Evolutionary conservation across 2,329 filamentous ascomycete species (phyloP).

Genomic region (Camillea tinctor): DNA sequence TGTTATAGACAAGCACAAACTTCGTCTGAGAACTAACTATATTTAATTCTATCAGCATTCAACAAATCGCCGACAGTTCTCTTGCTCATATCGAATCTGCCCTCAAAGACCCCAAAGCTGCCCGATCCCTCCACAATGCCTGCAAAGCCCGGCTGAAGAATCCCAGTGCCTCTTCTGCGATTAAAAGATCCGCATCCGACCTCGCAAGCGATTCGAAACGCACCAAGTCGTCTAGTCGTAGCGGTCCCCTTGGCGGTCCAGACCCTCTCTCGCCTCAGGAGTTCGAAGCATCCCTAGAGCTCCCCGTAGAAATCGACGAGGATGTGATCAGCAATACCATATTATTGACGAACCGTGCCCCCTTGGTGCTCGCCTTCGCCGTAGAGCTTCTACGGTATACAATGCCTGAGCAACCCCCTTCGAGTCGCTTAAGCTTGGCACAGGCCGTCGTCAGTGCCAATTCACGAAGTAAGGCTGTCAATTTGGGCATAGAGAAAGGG

Average conservation of each 20-base stretch:
- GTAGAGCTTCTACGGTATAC: conserved; percentile 72
- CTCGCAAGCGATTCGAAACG: conserved; percentile 34
- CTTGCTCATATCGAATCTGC: conserved; percentile 44
- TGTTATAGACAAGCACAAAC: conserved; percentile 28
- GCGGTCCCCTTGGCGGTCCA: conserved; percentile 30
- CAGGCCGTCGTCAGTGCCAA: conserved; percentile 84
- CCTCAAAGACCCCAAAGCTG: conserved; percentile 48
- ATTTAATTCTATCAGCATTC: conserved; percentile 41
- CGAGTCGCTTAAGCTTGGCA: conserved; percentile 77
- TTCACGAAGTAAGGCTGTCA: conserved; percentile 72
- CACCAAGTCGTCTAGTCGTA: conserved; percentile 23
- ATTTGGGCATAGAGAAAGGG: conserved; percentile 67
- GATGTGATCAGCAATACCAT: conserved; percentile 55
- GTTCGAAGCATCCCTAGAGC: conserved; percentile 59
- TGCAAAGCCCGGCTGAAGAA: conserved; percentile 54
- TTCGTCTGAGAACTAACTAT: background rate
- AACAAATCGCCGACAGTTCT: conserved; percentile 53
- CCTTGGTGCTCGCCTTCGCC: conserved; percentile 78
- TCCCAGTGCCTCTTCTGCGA: conserved; percentile 16
- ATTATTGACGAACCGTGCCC: conserved; percentile 76
- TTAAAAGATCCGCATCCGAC: conserved; percentile 34
- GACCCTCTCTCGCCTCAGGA: conserved; percentile 50
- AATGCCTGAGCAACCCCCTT: conserved; percentile 81
- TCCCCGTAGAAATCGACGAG: conserved; percentile 60
- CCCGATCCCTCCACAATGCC: conserved; percentile 50